A percentile compares a stretch with the other conserved stretches of the same genome.
phyloP scores from a whole-genome alignment of 192 early-diverging fungal genomes.

The Entomortierella lignicola region DNA sequence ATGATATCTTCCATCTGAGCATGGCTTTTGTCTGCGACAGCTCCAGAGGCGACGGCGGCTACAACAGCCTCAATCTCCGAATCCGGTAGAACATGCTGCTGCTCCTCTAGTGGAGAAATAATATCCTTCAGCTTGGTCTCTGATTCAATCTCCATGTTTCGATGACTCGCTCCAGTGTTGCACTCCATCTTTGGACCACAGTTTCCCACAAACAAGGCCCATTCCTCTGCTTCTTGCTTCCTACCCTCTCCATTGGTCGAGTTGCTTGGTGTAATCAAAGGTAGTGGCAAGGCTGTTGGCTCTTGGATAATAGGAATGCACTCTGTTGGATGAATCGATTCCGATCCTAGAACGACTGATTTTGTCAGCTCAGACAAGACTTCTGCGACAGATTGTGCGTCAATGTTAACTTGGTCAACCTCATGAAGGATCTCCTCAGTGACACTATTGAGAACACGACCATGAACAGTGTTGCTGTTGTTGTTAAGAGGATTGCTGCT shows the following conservation, averaged over 20 bases:
- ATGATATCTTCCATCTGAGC: slow-evolving; percentile 4
- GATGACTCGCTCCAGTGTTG: not conserved
- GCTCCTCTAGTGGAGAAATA: slow-evolving; percentile 3
- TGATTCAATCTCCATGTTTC: not conserved
- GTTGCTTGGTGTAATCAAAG: not conserved
- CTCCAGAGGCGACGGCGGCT: not conserved
- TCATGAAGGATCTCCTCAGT: not conserved
- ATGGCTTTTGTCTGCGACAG: not conserved
- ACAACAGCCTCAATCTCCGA: not conserved
- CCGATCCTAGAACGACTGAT: not conserved
- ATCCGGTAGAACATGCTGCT: not conserved
- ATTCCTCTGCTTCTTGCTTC: not conserved
- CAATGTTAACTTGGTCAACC: not conserved
- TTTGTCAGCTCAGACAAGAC: not conserved
- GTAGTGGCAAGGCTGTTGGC: not conserved
- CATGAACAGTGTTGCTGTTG: no score
- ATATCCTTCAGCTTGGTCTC: not conserved
- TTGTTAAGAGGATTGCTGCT: no score
- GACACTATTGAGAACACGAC: no score
- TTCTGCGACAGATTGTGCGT: not conserved
- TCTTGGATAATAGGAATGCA: not conserved
- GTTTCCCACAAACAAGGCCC: slow-evolving; percentile 4
- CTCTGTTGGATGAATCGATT: not conserved
- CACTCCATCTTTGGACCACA: slow-evolving; percentile 9
- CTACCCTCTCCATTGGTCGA: not conserved